Conservation (phyloP, 2,329 filamentous ascomycete species). For the Colletotrichum sp. region DNA sequence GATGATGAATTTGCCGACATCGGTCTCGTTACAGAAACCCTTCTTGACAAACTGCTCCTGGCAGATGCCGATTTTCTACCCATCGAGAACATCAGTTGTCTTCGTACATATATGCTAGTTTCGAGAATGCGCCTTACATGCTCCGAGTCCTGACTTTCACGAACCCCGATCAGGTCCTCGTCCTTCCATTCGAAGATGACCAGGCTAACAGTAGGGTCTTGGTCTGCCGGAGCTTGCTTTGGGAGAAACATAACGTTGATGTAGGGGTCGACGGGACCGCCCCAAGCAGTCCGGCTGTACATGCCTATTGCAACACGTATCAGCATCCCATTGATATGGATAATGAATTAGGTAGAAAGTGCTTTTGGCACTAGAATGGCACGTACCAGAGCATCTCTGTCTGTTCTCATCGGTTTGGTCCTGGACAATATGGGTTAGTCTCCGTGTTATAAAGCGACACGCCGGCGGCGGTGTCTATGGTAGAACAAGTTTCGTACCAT, state of each 20-base stretch:
- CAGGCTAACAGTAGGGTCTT: conserved; percentile 80
- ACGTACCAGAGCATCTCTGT: conserved; percentile 75
- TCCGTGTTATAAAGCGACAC: conserved; percentile 9
- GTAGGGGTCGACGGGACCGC: conserved; percentile 85
- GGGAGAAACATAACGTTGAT: conserved; percentile 83
- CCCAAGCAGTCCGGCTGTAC: conserved; percentile 91
- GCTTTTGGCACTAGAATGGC: too few relatives aligned
- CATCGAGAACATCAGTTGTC: conserved; percentile 33
- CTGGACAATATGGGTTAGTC: conserved; percentile 45
- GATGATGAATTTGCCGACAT: conserved; percentile 86
- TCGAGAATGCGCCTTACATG: conserved; percentile 48
- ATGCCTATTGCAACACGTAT: conserved; percentile 63
- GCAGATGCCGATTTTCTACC: conserved; percentile 67
- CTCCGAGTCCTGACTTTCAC: conserved; percentile 56
- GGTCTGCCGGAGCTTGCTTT: conserved; percentile 60
- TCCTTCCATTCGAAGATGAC: conserved; percentile 96
- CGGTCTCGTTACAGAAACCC: conserved; percentile 75
- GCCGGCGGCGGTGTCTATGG: background rate
- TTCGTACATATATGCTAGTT: background rate
- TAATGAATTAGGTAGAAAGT: background rate
- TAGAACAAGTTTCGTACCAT: conserved; percentile 48
- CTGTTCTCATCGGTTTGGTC: conserved; percentile 77
- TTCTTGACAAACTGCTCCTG: conserved; percentile 71
- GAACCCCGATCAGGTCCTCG: conserved; percentile 76
- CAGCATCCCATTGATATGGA: background rate